Evolutionary conservation across 2,329 filamentous ascomycete species (phyloP).

Genomic region (Rachicladosporium sp.): DNA sequence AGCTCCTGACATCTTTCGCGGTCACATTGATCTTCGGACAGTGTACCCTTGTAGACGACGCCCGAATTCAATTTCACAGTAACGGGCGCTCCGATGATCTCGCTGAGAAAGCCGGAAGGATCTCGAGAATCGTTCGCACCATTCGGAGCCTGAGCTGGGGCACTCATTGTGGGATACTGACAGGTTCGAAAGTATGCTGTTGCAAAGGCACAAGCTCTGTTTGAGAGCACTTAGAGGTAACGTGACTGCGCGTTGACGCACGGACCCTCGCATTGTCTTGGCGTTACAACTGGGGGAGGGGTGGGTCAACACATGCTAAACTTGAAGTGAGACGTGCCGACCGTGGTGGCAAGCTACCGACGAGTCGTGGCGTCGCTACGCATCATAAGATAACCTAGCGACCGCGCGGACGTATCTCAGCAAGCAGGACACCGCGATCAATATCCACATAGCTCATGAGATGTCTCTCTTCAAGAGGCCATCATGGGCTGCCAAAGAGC

Average conservation of each 20-base stretch:
- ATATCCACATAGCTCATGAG: background rate
- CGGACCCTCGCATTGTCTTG: too few relatives aligned
- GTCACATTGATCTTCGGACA: background rate
- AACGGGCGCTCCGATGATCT: slow-evolving; percentile 88
- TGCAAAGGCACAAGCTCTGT: too few relatives aligned
- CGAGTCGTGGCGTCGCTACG: slow-evolving; percentile 7
- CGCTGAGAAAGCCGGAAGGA: slow-evolving; percentile 81
- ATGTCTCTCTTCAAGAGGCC: slow-evolving; percentile 23
- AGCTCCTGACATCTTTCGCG: too few relatives aligned
- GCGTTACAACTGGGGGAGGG: too few relatives aligned
- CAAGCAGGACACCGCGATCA: background rate
- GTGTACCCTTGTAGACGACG: slow-evolving; percentile 83
- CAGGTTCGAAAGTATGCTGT: too few relatives aligned
- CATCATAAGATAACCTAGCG: too few relatives aligned
- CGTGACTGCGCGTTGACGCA: too few relatives aligned
- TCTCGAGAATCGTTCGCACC: slow-evolving; percentile 68
- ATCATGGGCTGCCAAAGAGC: slow-evolving; percentile 11
- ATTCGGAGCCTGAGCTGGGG: slow-evolving; percentile 33
- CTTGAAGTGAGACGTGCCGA: slow-evolving; percentile 1
- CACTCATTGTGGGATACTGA: slow-evolving; percentile 41
- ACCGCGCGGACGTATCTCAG: too few relatives aligned
- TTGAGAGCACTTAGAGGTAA: too few relatives aligned
- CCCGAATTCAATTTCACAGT: slow-evolving; percentile 98
- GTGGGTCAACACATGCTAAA: background rate
- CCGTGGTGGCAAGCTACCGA: background rate